These are phyloP conservation scores for Austroboletus niveus DNA, from an alignment of 1,284 basidiomycete genomes.

Conservation along the genomic window DNA sequence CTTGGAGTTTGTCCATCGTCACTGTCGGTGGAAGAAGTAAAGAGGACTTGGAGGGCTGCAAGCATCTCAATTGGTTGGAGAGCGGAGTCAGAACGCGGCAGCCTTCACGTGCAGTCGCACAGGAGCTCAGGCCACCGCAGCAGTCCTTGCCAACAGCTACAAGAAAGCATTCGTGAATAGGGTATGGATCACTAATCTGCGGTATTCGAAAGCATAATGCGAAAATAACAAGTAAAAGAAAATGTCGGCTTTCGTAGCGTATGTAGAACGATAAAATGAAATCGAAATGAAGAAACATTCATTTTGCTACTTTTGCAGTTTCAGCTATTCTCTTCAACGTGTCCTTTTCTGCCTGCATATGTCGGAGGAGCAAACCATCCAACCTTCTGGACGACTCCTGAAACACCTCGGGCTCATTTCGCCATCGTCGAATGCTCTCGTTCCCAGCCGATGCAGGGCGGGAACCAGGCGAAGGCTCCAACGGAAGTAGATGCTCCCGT, in stretches of 20 bases:
- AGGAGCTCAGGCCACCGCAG: background rate
- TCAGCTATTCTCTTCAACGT: conserved; percentile 66
- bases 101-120: conserved; percentile 28
- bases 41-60: conserved; percentile 9
- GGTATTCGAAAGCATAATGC: conserved; percentile 8
- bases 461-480: conserved; percentile 6
- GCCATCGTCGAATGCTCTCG: conserved; percentile 35
- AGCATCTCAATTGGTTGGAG: conserved; percentile 23
- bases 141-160: conserved; percentile 25
- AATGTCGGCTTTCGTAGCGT: conserved; percentile 12
- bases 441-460: conserved; percentile 30
- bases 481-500: conserved; percentile 26
- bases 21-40: conserved; percentile 7
- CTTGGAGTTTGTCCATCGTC: conserved; percentile 28
- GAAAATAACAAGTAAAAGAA: conserved; percentile 5
- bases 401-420: conserved; percentile 38
- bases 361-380: conserved; percentile 72
- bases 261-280: background rate
- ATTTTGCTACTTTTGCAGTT: conserved; percentile 35
- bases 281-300: conserved; percentile 15
- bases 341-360: conserved; percentile 73
- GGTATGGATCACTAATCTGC: conserved; percentile 22
- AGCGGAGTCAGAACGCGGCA: conserved; percentile 35
- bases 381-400: conserved; percentile 59
- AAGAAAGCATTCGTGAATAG: conserved; percentile 20